phyloP scores from a whole-genome alignment of 2,329 filamentous ascomycete genomes.

The Pseudogymnoascus sp. region DNA sequence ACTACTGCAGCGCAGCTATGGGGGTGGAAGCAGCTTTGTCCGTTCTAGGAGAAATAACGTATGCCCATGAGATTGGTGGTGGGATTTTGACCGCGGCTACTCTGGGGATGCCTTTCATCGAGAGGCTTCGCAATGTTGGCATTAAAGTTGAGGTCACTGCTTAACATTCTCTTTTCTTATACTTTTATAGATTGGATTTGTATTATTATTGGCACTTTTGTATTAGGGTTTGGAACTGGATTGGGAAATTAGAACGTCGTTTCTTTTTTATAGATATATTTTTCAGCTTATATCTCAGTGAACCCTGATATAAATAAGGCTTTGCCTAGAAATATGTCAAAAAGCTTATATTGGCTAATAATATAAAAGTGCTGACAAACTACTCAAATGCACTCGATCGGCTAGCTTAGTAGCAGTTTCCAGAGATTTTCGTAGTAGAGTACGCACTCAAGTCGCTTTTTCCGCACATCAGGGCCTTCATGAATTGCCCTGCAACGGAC shows the following conservation, averaged over 20 bases:
- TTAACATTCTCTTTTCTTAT: background rate
- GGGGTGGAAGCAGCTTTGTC: conserved; percentile 12
- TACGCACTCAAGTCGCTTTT: conserved; percentile 20
- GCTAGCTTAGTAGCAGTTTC: conserved; percentile 20
- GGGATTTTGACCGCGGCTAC: conserved; percentile 41
- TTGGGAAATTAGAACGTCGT: background rate
- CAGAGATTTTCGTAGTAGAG: conserved; percentile 21
- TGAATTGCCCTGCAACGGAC: conserved; percentile 46
- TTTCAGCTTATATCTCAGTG: background rate
- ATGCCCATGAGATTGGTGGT: conserved; percentile 33
- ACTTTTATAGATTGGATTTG: background rate
- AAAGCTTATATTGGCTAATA: conserved; percentile 1
- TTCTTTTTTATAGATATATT: background rate
- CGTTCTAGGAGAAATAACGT: conserved; percentile 30
- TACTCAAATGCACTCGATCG: background rate
- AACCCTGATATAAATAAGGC: background rate
- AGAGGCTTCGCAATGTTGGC: background rate
- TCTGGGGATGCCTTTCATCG: conserved; percentile 30
- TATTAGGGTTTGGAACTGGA: background rate
- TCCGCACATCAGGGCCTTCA: conserved; percentile 37
- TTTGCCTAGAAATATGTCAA: background rate
- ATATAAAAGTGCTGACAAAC: background rate
- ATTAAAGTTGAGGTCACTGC: background rate
- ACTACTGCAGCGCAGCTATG: conserved; percentile 13
- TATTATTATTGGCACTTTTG: background rate